phyloP scores from a whole-genome alignment of 2,329 filamentous ascomycete species.

The Claviceps purpurea region DNA sequence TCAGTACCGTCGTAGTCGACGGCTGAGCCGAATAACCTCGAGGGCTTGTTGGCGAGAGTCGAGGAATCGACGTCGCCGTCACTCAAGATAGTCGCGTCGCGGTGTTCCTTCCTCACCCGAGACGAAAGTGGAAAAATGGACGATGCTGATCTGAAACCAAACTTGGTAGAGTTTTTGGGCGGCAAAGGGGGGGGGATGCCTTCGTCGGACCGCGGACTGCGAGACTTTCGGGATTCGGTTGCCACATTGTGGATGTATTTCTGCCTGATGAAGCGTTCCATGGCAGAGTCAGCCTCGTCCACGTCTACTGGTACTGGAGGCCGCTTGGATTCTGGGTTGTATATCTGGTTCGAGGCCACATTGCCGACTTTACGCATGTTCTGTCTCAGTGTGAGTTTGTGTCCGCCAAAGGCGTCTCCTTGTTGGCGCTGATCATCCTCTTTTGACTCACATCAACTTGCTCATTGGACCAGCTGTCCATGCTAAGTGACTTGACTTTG shows the following conservation, averaged over 20 bases:
- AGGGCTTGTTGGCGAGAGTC: constrained; percentile 46
- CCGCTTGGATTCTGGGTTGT: constrained; percentile 74
- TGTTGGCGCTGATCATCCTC: background rate
- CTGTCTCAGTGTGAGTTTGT: constrained; percentile 28
- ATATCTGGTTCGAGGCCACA: constrained; percentile 68
- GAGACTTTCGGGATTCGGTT: constrained; percentile 24
- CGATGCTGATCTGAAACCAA: constrained; percentile 45
- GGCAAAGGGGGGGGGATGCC: constrained; percentile 46
- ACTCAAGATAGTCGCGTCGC: constrained; percentile 15
- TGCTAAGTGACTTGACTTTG: constrained; percentile 96
- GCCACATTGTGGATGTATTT: constrained; percentile 63
- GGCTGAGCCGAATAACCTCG: constrained; percentile 55
- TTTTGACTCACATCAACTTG: constrained; percentile 70
- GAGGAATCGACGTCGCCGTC: constrained; percentile 17
- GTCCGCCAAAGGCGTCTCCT: background rate
- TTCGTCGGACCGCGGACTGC: constrained; percentile 41
- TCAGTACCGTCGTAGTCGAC: constrained; percentile 41
- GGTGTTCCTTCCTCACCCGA: constrained; percentile 42
- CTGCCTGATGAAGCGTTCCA: constrained; percentile 89
- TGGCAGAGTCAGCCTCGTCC: constrained; percentile 84
- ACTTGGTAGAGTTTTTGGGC: constrained; percentile 50
- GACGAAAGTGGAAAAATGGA: constrained; percentile 54
- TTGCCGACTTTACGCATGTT: constrained; percentile 94
- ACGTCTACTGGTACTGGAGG: constrained; percentile 78
- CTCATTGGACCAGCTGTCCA: constrained; percentile 94